Evolutionary conservation across 495 filamentous ascomycete genomes (phyloP).

Genomic region (Neurospora sp.): DNA sequence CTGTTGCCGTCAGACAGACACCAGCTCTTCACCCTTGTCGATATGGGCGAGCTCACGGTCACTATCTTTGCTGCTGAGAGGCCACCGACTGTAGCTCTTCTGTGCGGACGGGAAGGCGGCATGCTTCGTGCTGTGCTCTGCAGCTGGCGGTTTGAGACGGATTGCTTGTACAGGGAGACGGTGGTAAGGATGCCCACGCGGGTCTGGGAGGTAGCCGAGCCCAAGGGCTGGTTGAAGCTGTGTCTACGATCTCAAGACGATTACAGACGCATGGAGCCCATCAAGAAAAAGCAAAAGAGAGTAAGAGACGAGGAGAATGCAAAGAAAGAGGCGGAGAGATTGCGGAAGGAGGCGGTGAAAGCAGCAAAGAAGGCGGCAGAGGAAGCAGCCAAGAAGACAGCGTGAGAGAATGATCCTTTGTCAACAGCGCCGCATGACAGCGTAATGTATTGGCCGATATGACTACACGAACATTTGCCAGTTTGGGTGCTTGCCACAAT

Average conservation of each 20-base stretch:
- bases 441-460: neutral
- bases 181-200: conserved; percentile 25
- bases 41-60: conserved; percentile 26
- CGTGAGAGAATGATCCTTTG: neutral
- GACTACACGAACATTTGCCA: neutral
- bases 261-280: neutral
- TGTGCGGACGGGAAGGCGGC: conserved; percentile 30
- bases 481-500: neutral
- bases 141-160: conserved; percentile 21
- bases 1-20: conserved; percentile 5
- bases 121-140: conserved; percentile 29
- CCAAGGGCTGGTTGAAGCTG: neutral
- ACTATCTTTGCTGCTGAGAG: conserved; percentile 25
- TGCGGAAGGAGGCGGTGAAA: too few species aligned
- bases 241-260: neutral
- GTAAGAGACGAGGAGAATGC: too few species aligned
- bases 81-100: conserved; percentile 20
- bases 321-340: too few species aligned
- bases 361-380: neutral
- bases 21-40: conserved; percentile 25
- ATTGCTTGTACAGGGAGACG: conserved; percentile 25
- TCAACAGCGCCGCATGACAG: neutral
- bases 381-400: neutral
- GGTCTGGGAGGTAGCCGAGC: neutral
- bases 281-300: neutral